Base-by-base conservation (phyloP, 257 asterid genomes). In the Gentiana straminea region DNA sequence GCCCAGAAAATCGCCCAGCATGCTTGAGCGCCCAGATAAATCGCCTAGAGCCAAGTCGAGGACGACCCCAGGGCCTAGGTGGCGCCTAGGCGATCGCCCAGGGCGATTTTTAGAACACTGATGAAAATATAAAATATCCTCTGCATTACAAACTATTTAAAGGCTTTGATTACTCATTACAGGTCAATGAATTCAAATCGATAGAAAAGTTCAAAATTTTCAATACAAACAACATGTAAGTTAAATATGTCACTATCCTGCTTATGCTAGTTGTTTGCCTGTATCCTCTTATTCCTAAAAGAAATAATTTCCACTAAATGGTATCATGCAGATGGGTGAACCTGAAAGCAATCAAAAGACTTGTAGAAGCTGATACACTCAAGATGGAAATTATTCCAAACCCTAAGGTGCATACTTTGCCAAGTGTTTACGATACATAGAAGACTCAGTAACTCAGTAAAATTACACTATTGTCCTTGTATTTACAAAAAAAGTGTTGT, bases 381-480 rank as follows among this genome's bases (percentile, higher is more conserved):
- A 81, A 88, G 79, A 88, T 85, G 99, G 99, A 92, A 75, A 92
- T 92, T 57, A 92, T 92, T 60, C 99, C 97, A 51, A 92, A 92
- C 81, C 97, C 97, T 52, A 92, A 92, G 95, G 95, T 88, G 33
- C 41, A 4, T 49, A 39, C 64, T 36, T 52, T 64, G 58, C 56
- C 58, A 34, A 48, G 58, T 49, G 48, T 41, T 51, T 41, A 7
- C 6, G 12, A 41, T 41, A 5, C 46, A 41, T 41, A 5, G 9
- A 41, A 41, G 46, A 41, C 9, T 7, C 8, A 41, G 9, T 41
- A 41, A 10, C 45, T 33, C 60, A 38, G 44, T 11, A 8, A 2
- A 2, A 9, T 8, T 9, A 44, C 5, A 15, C 38, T 24, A 37
- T 6, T 45, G 33, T 61, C 39, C 8, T 52, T 59, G 59, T 69